These are phyloP conservation scores for Aureobasidium subglaciale DNA, from an alignment of 2,329 filamentous ascomycete genomes.

Conservation along the genomic window DNA sequence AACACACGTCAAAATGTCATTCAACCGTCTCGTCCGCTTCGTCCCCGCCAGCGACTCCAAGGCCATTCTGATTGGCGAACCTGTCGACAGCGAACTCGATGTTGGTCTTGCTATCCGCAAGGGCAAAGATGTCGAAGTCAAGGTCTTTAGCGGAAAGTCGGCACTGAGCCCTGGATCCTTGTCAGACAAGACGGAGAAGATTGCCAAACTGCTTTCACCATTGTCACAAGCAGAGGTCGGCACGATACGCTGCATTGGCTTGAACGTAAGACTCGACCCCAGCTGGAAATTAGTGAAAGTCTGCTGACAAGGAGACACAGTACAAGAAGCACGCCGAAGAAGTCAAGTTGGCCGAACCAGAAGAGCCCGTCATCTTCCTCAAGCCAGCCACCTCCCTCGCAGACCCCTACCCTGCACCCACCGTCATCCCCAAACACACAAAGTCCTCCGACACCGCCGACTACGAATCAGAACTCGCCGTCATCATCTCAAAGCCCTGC, in stretches of 20 bases:
- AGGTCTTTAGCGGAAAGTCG: constrained; percentile 52
- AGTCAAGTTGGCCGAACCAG: constrained; percentile 46
- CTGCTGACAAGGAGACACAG: constrained; percentile 22
- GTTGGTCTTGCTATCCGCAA: constrained; percentile 52
- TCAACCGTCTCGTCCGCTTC: constrained; percentile 19
- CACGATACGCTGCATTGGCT: constrained; percentile 52
- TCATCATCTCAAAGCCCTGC: constrained; percentile 47
- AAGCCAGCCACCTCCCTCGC: constrained; percentile 50
- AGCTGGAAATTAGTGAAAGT: not conserved
- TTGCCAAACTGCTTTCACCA: constrained; percentile 46
- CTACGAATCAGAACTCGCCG: constrained; percentile 53
- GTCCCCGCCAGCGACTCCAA: constrained; percentile 18
- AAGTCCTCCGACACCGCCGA: constrained; percentile 49
- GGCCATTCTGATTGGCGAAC: constrained; percentile 17
- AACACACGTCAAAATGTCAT: constrained; percentile 15
- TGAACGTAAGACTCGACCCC: constrained; percentile 39
- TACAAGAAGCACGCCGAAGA: constrained; percentile 46
- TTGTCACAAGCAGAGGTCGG: constrained; percentile 44
- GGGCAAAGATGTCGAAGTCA: constrained; percentile 50
- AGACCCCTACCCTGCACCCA: constrained; percentile 47
- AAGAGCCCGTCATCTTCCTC: constrained; percentile 49
- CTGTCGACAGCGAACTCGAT: constrained; percentile 42
- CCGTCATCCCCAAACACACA: constrained; percentile 48
- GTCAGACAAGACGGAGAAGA: constrained; percentile 42
- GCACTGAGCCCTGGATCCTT: constrained; percentile 48